Conservation (phyloP, 148 eudicot genomes). For the Vaccinium macrocarpon region DNA sequence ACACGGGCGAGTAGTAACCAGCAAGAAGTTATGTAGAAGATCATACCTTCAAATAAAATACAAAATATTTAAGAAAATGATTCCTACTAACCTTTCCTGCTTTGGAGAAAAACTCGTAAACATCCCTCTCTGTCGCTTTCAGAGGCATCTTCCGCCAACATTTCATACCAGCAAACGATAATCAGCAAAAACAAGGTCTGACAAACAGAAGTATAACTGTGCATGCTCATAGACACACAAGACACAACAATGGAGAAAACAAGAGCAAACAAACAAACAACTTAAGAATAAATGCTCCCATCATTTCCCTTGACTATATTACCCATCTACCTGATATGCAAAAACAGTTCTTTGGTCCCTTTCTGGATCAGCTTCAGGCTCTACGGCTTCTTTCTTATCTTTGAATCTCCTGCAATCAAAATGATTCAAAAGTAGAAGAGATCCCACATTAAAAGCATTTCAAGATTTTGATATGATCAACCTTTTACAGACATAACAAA, state of each 20-base stretch:
- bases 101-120: constrained; percentile 86
- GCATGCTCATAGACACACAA: neutral
- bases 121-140: constrained; percentile 86
- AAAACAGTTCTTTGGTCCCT: constrained; percentile 99
- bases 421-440: constrained; percentile 26
- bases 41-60: neutral
- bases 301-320: neutral
- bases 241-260: neutral
- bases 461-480: neutral
- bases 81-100: constrained; percentile 79
- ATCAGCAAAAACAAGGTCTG: constrained; percentile 3
- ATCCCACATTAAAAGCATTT: neutral
- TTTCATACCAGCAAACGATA: constrained; percentile 12
- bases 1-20: neutral
- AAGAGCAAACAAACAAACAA: neutral
- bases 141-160: constrained; percentile 74
- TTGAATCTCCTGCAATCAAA: constrained; percentile 69
- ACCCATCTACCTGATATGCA: constrained; percentile 77
- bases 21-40: neutral
- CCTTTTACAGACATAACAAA: neutral
- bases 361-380: constrained; percentile 99
- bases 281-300: neutral
- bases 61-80: neutral
- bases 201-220: neutral
- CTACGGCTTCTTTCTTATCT: constrained; percentile 76